Conservation (phyloP, 768 basidiomycete species). For the Tylopilus plumbeoviolaceoides region DNA sequence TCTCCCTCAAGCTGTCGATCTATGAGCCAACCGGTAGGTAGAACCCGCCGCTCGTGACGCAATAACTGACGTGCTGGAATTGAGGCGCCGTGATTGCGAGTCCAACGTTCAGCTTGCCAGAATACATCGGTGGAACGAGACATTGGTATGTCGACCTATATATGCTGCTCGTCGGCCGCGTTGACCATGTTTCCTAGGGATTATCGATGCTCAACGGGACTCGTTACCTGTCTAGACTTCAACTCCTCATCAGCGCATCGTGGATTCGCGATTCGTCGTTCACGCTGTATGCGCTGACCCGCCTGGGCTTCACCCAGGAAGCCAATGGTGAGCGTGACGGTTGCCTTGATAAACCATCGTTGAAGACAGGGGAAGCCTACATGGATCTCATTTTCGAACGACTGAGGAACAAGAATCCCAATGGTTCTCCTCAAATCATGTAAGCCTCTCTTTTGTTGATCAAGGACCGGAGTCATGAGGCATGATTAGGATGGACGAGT, state of each 20-base stretch:
- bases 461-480: too few species aligned
- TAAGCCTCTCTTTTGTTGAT: constrained; percentile 20
- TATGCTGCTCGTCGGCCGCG: not conserved
- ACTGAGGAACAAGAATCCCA: constrained; percentile 76
- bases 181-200: constrained; percentile 40
- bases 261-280: too few species aligned
- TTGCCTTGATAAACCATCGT: not conserved
- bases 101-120: constrained; percentile 92
- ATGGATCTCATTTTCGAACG: constrained; percentile 86
- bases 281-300: constrained; percentile 89
- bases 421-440: constrained; percentile 95
- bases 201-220: constrained; percentile 38
- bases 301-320: constrained; percentile 92
- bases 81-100: constrained; percentile 89
- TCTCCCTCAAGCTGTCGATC: constrained; percentile 84
- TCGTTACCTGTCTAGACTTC: not conserved
- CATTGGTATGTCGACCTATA: constrained; percentile 61
- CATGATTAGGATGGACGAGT: too few species aligned
- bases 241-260: too few species aligned
- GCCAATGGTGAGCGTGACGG: constrained; percentile 60
- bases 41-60: not conserved
- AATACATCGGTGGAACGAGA: constrained; percentile 83
- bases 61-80: constrained; percentile 1
- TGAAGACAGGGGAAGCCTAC: not conserved
- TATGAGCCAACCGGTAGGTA: constrained; percentile 79